phyloP scores from a whole-genome alignment of 495 filamentous ascomycete genomes.

The Tuber magnatum region DNA sequence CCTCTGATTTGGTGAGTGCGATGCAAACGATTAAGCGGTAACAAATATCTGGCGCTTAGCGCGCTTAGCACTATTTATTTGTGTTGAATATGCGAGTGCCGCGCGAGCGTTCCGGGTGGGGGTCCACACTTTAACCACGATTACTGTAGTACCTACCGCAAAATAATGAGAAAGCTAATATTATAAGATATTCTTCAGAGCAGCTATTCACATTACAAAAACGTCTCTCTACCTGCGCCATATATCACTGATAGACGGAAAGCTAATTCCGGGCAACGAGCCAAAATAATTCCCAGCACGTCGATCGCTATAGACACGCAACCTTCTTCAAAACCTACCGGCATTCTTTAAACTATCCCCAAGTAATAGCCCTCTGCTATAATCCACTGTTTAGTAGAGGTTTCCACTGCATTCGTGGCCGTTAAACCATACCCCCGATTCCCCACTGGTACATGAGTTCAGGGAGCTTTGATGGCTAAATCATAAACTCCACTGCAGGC shows the following conservation, averaged over 20 bases:
- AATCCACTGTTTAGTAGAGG: background rate
- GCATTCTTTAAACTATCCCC: background rate
- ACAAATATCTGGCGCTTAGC: background rate
- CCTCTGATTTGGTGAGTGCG: background rate
- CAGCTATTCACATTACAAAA: background rate
- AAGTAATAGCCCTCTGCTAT: background rate
- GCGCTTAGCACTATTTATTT: background rate
- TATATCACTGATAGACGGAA: background rate
- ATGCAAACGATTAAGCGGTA: background rate
- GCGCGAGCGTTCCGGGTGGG: background rate
- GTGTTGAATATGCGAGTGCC: background rate
- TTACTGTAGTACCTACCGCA: background rate
- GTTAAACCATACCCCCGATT: background rate
- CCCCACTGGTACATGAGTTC: background rate
- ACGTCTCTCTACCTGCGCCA: background rate
- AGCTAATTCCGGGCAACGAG: background rate
- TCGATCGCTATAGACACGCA: background rate
- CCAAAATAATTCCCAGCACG: background rate
- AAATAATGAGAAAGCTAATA: background rate
- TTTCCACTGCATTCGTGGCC: background rate
- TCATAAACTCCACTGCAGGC: background rate
- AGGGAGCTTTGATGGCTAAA: background rate
- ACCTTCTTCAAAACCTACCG: background rate
- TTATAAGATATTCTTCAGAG: background rate
- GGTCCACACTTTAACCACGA: background rate